These are phyloP conservation scores for Camellia lanceoleosa DNA, from an alignment of 148 eudicot genomes.

Conservation along the genomic window DNA sequence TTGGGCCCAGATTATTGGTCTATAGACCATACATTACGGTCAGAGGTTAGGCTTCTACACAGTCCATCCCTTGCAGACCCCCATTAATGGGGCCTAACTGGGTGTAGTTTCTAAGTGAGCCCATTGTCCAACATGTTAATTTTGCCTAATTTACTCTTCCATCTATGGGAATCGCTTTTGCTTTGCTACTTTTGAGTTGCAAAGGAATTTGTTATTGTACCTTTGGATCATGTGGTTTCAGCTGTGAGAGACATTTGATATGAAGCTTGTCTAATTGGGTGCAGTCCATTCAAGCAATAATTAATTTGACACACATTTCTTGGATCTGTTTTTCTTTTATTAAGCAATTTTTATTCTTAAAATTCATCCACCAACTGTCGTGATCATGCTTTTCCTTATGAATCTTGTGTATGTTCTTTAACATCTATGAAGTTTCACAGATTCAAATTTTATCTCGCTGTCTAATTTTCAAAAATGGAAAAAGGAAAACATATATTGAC, in stretches of 20 bases:
- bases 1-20: too few species aligned
- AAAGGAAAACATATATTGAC: constrained; percentile 3
- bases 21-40: too few species aligned
- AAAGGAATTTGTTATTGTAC: neutral
- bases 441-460: neutral
- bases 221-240: neutral
- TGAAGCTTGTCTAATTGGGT: neutral
- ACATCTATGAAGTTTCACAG: neutral
- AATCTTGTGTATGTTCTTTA: neutral
- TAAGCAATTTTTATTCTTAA: neutral
- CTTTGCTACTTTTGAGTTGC: neutral
- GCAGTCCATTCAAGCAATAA: neutral
- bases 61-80: too few species aligned
- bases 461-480: neutral
- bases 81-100: too few species aligned
- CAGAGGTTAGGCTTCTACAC: too few species aligned
- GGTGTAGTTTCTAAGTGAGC: too few species aligned
- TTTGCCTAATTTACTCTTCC: neutral
- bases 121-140: neutral
- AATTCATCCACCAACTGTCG: neutral
- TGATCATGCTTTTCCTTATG: neutral
- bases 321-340: neutral
- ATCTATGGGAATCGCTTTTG: neutral
- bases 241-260: neutral
- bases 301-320: neutral